These are phyloP conservation scores for Kodamaea fungicola DNA, from an alignment of 1,139 yeast species.

Conservation along the genomic window DNA sequence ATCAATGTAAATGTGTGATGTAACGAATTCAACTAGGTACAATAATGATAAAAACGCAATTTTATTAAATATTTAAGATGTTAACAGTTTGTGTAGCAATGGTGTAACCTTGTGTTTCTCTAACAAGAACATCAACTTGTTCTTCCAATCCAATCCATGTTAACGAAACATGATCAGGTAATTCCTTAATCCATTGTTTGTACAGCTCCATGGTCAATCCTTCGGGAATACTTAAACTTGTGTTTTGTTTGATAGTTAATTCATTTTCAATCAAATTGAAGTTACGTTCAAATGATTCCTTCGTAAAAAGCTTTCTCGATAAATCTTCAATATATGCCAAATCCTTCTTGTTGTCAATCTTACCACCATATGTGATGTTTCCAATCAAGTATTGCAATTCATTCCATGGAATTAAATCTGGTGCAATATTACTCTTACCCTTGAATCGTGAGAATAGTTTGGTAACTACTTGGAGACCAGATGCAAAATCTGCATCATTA, in stretches of 20 bases:
- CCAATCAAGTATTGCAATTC: constrained; percentile 49
- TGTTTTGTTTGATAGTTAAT: constrained; percentile 13
- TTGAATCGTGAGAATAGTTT: constrained; percentile 16
- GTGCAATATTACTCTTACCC: constrained; percentile 39
- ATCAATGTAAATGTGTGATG: too few relatives aligned
- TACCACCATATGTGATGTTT: constrained; percentile 70
- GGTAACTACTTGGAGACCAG: constrained; percentile 43
- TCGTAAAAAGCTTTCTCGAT: constrained; percentile 24
- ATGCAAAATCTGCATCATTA: constrained; percentile 69
- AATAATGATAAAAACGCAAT: too few relatives aligned
- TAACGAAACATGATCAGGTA: constrained; percentile 62
- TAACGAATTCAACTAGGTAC: too few relatives aligned
- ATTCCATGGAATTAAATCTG: constrained; percentile 56
- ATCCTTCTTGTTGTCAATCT: constrained; percentile 53
- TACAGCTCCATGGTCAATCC: constrained; percentile 36
- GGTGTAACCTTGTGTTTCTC: constrained; percentile 17
- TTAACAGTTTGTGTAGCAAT: constrained; percentile 4
- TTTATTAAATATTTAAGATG: too few relatives aligned
- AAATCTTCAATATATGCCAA: constrained; percentile 22
- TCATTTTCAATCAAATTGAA: constrained; percentile 33
- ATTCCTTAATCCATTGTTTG: constrained; percentile 45
- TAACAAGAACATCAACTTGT: constrained; percentile 33
- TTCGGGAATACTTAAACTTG: constrained; percentile 43
- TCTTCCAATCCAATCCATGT: constrained; percentile 60
- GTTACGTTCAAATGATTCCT: constrained; percentile 21